Conservation (phyloP, 2,329 filamentous ascomycete species). For the Nemania abortiva region DNA sequence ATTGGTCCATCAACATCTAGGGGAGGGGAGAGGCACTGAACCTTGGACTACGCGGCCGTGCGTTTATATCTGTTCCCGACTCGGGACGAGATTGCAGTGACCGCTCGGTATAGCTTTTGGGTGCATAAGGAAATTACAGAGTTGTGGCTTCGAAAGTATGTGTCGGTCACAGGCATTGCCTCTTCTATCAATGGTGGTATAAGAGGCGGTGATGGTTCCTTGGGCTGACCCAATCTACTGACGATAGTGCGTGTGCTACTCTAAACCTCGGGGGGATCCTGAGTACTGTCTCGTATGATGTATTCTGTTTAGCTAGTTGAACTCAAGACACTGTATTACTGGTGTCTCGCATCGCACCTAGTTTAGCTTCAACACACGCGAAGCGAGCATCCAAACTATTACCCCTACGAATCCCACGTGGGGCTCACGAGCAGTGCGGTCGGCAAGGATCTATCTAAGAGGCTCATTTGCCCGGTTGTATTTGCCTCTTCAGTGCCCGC, state of each 20-base stretch:
- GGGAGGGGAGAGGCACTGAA: not conserved
- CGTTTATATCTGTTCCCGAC: not conserved
- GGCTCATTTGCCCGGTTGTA: constrained; percentile 15
- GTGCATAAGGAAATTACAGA: constrained; percentile 55
- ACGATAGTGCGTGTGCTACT: not conserved
- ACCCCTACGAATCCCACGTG: constrained; percentile 9
- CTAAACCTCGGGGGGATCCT: not conserved
- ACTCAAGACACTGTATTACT: constrained; percentile 7
- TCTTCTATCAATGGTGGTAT: constrained; percentile 52
- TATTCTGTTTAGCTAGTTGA: constrained; percentile 6
- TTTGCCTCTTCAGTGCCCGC: constrained; percentile 26
- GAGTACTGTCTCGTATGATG: not conserved
- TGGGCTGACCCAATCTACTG: constrained; percentile 3
- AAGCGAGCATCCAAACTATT: constrained; percentile 45
- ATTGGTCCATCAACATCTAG: not conserved
- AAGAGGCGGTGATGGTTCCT: constrained; percentile 8
- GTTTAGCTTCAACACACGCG: constrained; percentile 48
- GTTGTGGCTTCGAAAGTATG: constrained; percentile 56
- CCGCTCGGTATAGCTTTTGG: constrained; percentile 48
- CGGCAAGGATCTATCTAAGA: constrained; percentile 2
- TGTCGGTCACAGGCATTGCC: constrained; percentile 53
- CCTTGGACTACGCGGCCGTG: too few species aligned
- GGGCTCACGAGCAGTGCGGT: constrained; percentile 1
- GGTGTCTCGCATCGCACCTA: constrained; percentile 41
- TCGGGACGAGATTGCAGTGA: not conserved